Base-by-base conservation (phyloP, 2,329 filamentous ascomycete species). In the Pseudopyricularia javanii region DNA sequence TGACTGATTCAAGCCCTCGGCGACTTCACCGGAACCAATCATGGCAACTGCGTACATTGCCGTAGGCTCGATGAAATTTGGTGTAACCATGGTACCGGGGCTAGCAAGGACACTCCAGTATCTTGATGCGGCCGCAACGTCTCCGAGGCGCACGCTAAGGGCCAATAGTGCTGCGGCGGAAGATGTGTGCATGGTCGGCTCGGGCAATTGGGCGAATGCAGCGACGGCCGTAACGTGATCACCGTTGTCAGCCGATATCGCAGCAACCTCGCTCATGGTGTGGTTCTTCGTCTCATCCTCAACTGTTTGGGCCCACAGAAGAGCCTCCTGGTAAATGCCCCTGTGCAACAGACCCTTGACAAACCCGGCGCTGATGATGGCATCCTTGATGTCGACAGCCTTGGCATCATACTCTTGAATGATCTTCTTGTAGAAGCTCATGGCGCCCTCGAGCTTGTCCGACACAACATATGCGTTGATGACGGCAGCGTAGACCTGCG, bases 41-140 rank as follows among this genome's bases (percentile, higher is more conserved):
- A 97, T 75, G 49, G 90, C 88, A 54, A 95, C 82, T 14, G 87
- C 82, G 62, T 91, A 95, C 89, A 96, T 95, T 54, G 88, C 81
- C 12, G 89, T 86, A 24, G 90, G 87, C 70, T 95, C 90, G 56
- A 95, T 86, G 66, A 94, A 85, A 32, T 82, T 73, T 52, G 76
- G 66, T 12, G 78, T 77, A 33, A 81, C 76, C 51, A 76, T 72
- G 61, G 80, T 74, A 54, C 82, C 76, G 2, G 82, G 76, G 37
- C 72, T 76, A 58, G 77, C 81, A 52, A 96, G 73, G 54, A 87
- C 74, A 52, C 81, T 78, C 90, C 91, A 96, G 70, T 89, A 91
- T 57, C 83, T 78, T 57, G 85, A 79, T 50, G 91, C 91, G 53
- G 81, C 79, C 24, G 83, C 74, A 54, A 95, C 80, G 66, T 95